Evolutionary conservation across 768 basidiomycete species (phyloP).

Genomic region (Boletus coccyginus): DNA sequence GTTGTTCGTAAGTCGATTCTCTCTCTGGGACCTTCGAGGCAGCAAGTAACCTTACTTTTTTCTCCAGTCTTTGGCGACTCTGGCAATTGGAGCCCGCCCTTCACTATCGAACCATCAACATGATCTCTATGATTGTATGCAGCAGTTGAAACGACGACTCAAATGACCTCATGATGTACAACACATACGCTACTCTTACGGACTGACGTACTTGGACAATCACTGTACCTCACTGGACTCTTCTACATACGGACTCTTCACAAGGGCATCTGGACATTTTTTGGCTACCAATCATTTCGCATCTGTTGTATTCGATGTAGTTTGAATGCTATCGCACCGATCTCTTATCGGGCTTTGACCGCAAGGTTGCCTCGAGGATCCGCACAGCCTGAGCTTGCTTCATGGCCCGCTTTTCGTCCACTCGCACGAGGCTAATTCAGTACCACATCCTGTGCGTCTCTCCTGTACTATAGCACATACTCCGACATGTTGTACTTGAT

Average conservation of each 20-base stretch:
- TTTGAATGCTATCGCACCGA: background rate
- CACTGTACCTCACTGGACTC: constrained; percentile 1
- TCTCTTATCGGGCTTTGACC: background rate
- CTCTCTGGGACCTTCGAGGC: background rate
- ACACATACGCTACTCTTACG: background rate
- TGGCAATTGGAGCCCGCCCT: constrained; percentile 45
- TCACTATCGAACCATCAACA: constrained; percentile 37
- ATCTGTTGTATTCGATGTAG: constrained; percentile 8
- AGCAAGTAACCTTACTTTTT: background rate
- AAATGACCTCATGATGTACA: constrained; percentile 18
- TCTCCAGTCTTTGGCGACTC: constrained; percentile 52
- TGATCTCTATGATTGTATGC: constrained; percentile 9
- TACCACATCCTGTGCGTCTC: background rate
- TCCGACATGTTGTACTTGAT: constrained; percentile 14
- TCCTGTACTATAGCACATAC: background rate
- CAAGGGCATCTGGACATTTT: background rate
- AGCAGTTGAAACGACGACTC: background rate
- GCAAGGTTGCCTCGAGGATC: background rate
- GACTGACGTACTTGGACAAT: constrained; percentile 15
- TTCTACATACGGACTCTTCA: background rate
- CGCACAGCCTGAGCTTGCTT: background rate
- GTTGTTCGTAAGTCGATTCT: constrained; percentile 40
- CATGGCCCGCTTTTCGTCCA: background rate
- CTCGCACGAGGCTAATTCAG: background rate
- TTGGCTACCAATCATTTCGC: constrained; percentile 2